Percentiles rank a stretch among this genome's conserved stretches.
These are phyloP conservation scores for Periconia sp. DNA, from an alignment of 2,329 filamentous ascomycete species.

Conservation along the genomic window DNA sequence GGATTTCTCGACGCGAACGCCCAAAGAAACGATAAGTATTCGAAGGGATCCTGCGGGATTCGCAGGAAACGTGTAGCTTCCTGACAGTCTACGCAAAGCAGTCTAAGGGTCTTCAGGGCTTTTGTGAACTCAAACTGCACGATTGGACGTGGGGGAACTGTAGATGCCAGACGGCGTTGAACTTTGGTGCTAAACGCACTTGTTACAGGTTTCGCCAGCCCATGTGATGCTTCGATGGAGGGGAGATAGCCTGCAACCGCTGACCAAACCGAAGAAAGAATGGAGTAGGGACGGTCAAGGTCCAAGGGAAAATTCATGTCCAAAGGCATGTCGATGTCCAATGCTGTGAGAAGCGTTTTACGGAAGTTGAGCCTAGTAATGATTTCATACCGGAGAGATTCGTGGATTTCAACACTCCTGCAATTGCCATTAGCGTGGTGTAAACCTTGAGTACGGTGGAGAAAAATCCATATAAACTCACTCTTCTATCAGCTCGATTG, in stretches of 20 bases:
- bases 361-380: conserved; percentile 67
- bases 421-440: conserved; percentile 11
- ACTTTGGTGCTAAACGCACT: conserved; percentile 89
- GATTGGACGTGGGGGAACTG: conserved; percentile 88
- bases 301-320: too few species aligned
- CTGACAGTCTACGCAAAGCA: conserved; percentile 71
- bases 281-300: neutral
- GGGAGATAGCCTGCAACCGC: conserved; percentile 49
- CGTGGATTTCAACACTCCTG: conserved; percentile 32
- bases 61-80: conserved; percentile 50
- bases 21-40: conserved; percentile 66
- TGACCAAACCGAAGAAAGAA: conserved; percentile 38
- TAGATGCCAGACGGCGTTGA: conserved; percentile 88
- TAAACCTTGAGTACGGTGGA: neutral
- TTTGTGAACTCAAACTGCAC: conserved; percentile 74
- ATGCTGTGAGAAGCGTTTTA: conserved; percentile 60
- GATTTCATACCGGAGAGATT: conserved; percentile 57
- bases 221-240: conserved; percentile 61
- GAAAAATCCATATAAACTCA: conserved; percentile 13
- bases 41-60: conserved; percentile 32
- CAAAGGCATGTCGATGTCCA: conserved; percentile 37
- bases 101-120: conserved; percentile 68
- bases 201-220: conserved; percentile 65
- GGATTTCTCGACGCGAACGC: conserved; percentile 78
- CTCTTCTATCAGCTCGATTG: conserved; percentile 33